phyloP scores from a whole-genome alignment of 495 filamentous ascomycete genomes.

The Chlorociboria aeruginascens region DNA sequence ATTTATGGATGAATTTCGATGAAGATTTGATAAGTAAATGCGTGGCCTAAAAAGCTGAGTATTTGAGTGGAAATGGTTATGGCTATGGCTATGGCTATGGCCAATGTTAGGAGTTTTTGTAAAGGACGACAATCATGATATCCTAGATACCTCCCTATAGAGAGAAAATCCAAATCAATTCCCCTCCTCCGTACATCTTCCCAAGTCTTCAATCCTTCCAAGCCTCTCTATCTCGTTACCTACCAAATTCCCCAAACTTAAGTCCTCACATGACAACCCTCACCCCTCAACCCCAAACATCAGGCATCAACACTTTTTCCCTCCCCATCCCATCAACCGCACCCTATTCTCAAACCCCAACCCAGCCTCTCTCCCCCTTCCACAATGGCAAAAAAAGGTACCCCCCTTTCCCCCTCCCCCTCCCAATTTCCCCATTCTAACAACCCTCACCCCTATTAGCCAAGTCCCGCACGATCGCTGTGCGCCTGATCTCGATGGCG shows the following conservation, averaged over 20 bases:
- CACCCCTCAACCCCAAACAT: background rate
- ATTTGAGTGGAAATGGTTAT: no score
- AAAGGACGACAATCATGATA: no score
- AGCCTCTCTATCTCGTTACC: no score
- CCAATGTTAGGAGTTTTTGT: no score
- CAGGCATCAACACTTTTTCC: background rate
- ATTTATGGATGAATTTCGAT: conserved; percentile 76
- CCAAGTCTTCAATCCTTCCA: no score
- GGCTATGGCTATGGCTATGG: no score
- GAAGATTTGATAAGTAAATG: background rate
- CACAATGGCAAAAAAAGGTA: conserved; percentile 46
- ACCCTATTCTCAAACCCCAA: conserved; percentile 2
- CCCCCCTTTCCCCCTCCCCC: background rate
- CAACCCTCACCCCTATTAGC: conserved; percentile 24
- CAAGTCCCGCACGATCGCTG: conserved; percentile 84
- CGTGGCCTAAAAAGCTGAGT: background rate
- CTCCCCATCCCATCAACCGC: background rate
- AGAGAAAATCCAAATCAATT: no score
- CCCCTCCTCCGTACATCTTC: no score
- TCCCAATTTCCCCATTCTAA: background rate
- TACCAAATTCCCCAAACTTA: no score
- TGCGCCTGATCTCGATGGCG: conserved; percentile 96
- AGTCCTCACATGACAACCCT: no score
- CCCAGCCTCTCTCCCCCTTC: background rate
- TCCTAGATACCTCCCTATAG: no score